These are phyloP conservation scores for Phialemoniopsis sp. DNA, from an alignment of 2,329 filamentous ascomycete species.

Conservation along the genomic window DNA sequence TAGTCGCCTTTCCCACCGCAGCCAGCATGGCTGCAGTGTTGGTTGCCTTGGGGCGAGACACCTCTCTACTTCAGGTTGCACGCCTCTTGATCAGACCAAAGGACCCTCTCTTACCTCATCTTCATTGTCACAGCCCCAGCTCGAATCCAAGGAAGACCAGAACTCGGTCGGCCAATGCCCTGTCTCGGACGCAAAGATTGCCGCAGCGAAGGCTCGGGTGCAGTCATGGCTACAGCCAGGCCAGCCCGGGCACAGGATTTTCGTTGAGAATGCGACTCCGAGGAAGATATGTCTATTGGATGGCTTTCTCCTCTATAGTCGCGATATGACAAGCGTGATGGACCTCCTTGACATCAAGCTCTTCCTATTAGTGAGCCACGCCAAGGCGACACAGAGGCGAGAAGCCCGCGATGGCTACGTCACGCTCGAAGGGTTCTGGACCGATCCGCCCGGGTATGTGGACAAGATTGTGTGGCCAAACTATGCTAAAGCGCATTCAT, in stretches of 20 bases:
- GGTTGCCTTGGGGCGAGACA: not conserved
- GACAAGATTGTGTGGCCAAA: conserved; percentile 96
- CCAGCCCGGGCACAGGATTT: conserved; percentile 34
- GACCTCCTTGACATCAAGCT: conserved; percentile 68
- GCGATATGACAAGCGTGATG: conserved; percentile 47
- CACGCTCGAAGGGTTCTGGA: conserved; percentile 87
- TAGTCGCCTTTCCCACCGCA: conserved; percentile 15
- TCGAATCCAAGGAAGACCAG: conserved; percentile 57
- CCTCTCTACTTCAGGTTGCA: conserved; percentile 15
- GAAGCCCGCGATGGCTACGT: conserved; percentile 73
- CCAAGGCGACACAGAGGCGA: conserved; percentile 58
- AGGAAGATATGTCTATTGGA: conserved; percentile 69
- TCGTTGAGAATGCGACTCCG: conserved; percentile 10
- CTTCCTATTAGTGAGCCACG: conserved; percentile 69
- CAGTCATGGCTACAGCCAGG: conserved; percentile 38
- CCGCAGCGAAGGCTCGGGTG: conserved; percentile 41
- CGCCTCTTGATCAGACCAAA: conserved; percentile 18
- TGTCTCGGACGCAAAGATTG: conserved; percentile 41
- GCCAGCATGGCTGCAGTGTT: conserved; percentile 16
- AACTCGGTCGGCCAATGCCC: conserved; percentile 56
- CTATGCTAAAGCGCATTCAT: conserved; percentile 76
- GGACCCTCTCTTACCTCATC: conserved; percentile 3
- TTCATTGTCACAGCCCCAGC: conserved; percentile 31
- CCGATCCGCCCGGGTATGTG: conserved; percentile 90
- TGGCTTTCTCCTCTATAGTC: conserved; percentile 79